Percentiles rank a stretch among this genome's conserved stretches.
phyloP scores from a whole-genome alignment of 2,329 filamentous ascomycete species.

The Cordyceps farinosa region DNA sequence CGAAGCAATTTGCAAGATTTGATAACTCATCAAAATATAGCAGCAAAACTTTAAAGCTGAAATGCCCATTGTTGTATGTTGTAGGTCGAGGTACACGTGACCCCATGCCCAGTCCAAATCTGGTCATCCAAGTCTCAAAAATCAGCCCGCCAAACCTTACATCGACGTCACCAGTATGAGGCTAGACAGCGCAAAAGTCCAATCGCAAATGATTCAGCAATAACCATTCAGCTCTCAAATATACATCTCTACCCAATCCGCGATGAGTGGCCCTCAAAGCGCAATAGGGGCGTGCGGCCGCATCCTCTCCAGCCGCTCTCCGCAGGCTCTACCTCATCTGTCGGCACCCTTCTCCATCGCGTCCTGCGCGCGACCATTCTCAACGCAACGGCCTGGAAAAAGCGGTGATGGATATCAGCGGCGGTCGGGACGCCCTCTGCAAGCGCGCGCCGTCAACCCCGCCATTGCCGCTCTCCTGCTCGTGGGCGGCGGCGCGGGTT shows the following conservation, averaged over 20 bases:
- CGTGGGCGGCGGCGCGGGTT: constrained; percentile 24
- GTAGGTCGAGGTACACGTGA: constrained; percentile 11
- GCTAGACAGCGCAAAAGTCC: not conserved
- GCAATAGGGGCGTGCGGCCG: not conserved
- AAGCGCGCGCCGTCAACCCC: constrained; percentile 26
- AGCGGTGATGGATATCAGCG: not conserved
- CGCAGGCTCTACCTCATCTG: not conserved
- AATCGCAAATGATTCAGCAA: not conserved
- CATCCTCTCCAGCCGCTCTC: not conserved
- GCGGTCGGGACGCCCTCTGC: constrained; percentile 27
- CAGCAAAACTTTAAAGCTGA: not conserved
- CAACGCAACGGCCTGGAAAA: not conserved
- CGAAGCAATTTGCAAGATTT: no score
- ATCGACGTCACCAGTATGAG: not conserved
- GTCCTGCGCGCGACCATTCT: not conserved
- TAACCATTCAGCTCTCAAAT: not conserved
- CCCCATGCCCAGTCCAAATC: not conserved
- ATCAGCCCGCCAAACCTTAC: not conserved
- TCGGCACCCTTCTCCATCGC: not conserved
- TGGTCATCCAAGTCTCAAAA: not conserved
- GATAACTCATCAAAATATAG: no score
- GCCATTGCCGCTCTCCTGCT: constrained; percentile 24
- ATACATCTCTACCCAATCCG: not conserved
- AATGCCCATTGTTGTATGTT: not conserved
- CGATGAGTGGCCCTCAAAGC: not conserved